phyloP scores from a whole-genome alignment of 2,329 filamentous ascomycete genomes.

The Scopulariopsis brevicaulis region DNA sequence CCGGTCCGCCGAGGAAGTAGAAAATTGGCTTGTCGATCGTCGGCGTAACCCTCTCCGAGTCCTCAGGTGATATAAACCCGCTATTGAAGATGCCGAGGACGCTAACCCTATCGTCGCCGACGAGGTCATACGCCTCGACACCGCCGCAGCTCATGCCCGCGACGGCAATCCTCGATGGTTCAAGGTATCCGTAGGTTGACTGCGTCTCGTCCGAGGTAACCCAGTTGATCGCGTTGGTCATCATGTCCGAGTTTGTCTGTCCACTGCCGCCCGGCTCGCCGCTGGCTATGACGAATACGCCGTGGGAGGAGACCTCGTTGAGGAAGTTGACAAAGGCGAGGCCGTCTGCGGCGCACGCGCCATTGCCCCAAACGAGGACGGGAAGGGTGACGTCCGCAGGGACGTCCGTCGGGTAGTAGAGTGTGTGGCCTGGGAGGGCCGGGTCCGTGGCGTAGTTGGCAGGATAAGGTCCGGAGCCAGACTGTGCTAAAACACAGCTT shows the following conservation, averaged over 20 bases:
- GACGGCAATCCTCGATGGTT: neutral
- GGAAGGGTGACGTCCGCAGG: neutral
- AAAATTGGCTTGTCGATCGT: neutral
- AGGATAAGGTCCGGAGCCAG: neutral
- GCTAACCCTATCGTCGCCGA: neutral
- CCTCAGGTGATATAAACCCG: neutral
- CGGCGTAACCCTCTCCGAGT: neutral
- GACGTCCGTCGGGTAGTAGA: neutral
- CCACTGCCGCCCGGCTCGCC: neutral
- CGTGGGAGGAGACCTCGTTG: constrained; percentile 1
- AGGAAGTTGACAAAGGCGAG: neutral
- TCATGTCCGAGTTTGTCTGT: neutral
- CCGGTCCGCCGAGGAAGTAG: neutral
- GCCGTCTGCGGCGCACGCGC: neutral
- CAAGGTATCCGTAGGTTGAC: neutral
- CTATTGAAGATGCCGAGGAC: neutral
- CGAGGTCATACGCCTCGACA: neutral
- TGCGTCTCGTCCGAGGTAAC: neutral
- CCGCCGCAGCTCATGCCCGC: neutral
- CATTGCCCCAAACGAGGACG: constrained; percentile 1
- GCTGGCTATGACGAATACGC: neutral
- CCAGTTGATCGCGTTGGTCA: neutral
- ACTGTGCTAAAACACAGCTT: too few species aligned
- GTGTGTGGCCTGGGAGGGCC: neutral
- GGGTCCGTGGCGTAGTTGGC: neutral